Base-by-base conservation (phyloP, 176 grass and related monocot genomes). In the Stipa capillata region DNA sequence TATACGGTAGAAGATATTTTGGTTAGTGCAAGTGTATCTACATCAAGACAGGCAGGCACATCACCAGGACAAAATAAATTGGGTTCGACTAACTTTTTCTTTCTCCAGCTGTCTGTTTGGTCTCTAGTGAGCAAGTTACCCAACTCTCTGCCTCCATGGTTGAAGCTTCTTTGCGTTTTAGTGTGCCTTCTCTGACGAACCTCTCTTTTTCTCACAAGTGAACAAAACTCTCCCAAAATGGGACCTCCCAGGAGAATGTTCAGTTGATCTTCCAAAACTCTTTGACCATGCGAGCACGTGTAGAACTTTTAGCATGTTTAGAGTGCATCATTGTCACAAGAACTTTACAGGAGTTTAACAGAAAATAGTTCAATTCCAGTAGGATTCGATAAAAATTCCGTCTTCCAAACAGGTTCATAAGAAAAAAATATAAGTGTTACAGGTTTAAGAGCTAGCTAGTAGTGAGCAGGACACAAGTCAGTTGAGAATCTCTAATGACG, bases 101-200 rank as follows among this genome's bases (percentile, higher is more conserved):
- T 66, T 51, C 69, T 84, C 75, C 60, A 88, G 81, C 67, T 74
- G 68, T 80, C 44, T 28, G n/a, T 43, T 80, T 74, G 60, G 52
- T 34, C 78, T 20, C 27, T 76, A 80, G 69, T 13, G 43, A 74
- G 62, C 76, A 49, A n/a, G 14, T 75, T 68, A 25, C 25, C 40
- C 42, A 34, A 17, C 48, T 75, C 18, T 34, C 7, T 28, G 69
- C 60, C 51, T 74, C 60, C 59, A 49, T 88, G 49, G 68, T 74
- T 74, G 81, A 68, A 79, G 60, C 50, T 50, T 51, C 0, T 65
- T 42, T 51, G 74, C 62, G 72, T 40, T 63, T 1, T 70, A 40
- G 31, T 11, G 66, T 43, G 56, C 15, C 49, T 47, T 77, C 79
- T 69, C 66, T 35, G 79, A 88, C 75, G 24, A 74, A 79, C 80